Evolutionary conservation across 257 asterid species (phyloP).

Genomic region (Solanum stenotomum): DNA sequence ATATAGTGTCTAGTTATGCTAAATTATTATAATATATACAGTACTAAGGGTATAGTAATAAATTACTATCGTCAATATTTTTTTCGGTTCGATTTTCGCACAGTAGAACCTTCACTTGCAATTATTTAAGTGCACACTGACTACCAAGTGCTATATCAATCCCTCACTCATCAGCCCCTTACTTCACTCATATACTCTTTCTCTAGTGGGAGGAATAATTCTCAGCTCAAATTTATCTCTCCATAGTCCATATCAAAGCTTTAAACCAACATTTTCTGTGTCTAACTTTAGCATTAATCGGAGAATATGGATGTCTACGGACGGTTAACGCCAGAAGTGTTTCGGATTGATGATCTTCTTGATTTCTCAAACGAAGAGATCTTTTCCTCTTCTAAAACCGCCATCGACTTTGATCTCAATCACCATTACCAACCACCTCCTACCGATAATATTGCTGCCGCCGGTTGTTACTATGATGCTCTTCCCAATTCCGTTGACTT

Average conservation of each 20-base stretch:
- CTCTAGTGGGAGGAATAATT: neutral
- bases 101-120: neutral
- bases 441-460: neutral
- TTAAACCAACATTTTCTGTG: neutral
- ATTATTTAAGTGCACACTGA: neutral
- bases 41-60: neutral
- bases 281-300: neutral
- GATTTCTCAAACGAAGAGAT: slow-evolving; percentile 47
- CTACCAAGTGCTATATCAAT: neutral
- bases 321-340: slow-evolving; percentile 14
- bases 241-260: neutral
- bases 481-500: slow-evolving; percentile 26
- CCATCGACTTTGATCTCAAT: neutral
- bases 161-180: neutral
- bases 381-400: slow-evolving; percentile 13
- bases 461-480: neutral
- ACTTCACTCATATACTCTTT: neutral
- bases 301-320: slow-evolving; percentile 45
- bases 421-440: neutral
- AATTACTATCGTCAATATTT: neutral
- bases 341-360: slow-evolving; percentile 45
- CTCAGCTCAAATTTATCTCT: neutral
- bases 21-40: no score
- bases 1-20: no score
- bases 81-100: no score